These are phyloP conservation scores for Lepidium didymum DNA, from an alignment of 345 rosid genomes.

Conservation along the genomic window DNA sequence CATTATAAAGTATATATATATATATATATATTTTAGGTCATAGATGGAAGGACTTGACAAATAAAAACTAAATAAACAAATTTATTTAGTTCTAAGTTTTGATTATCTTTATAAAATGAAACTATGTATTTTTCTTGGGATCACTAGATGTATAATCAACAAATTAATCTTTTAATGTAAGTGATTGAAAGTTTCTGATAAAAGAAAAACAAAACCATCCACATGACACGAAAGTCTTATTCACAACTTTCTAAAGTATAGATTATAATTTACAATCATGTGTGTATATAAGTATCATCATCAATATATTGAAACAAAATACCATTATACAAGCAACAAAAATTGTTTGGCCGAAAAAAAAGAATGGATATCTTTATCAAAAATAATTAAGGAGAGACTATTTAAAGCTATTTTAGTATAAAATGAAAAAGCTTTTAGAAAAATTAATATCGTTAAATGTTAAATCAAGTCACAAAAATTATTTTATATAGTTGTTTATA, in stretches of 20 bases:
- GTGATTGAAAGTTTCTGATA: not conserved
- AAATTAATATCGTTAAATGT: not conserved
- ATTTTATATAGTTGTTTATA: constrained; percentile 5
- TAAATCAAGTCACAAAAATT: constrained; percentile 16
- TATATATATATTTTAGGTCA: too few relatives aligned
- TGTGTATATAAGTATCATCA: not conserved
- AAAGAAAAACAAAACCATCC: constrained; percentile 4
- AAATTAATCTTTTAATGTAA: not conserved
- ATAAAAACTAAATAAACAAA: not conserved
- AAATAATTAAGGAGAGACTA: not conserved
- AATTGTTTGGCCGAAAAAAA: not conserved
- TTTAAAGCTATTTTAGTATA: not conserved
- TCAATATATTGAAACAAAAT: not conserved
- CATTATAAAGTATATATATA: too few relatives aligned
- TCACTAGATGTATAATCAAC: not conserved
- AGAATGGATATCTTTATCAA: not conserved
- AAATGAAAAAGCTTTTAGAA: not conserved
- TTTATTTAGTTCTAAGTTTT: not conserved
- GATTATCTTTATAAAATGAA: not conserved
- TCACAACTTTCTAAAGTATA: constrained; percentile 10
- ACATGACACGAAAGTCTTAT: constrained; percentile 19
- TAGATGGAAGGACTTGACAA: too few relatives aligned
- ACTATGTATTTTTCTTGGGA: not conserved
- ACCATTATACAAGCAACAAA: constrained; percentile 1
- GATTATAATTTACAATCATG: not conserved